Evolutionary conservation across 352 stramenopile species (phyloP).

Genomic region (Globisporangium solare): DNA sequence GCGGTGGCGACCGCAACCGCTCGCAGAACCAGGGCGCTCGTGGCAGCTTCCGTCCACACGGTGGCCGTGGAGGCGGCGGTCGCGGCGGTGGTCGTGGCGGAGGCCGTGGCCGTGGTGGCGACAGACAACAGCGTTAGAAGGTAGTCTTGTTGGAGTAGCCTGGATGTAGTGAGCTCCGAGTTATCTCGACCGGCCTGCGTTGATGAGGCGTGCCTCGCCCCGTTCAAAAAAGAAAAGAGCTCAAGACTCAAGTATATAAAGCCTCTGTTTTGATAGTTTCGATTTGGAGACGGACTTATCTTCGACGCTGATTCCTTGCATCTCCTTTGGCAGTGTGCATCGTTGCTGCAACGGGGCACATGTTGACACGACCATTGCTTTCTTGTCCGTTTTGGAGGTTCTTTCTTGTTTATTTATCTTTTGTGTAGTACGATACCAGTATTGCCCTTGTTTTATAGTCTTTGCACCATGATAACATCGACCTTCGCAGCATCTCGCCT

Average conservation of each 20-base stretch:
- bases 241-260: conserved; percentile 10
- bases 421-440: not conserved
- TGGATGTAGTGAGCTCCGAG: conserved; percentile 7
- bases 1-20: conserved; percentile 26
- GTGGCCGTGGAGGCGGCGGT: conserved; percentile 41
- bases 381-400: too few relatives aligned
- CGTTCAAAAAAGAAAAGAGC: conserved; percentile 6
- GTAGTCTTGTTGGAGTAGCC: conserved; percentile 13
- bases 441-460: not conserved
- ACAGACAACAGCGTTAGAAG: conserved; percentile 41
- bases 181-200: conserved; percentile 1
- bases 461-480: not conserved
- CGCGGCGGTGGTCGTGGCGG: conserved; percentile 32
- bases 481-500: not conserved
- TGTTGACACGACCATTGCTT: too few relatives aligned
- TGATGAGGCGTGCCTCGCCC: not conserved
- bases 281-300: not conserved
- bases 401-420: not conserved
- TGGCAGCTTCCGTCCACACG: conserved; percentile 42
- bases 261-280: conserved; percentile 14
- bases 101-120: conserved; percentile 28
- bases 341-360: too few relatives aligned
- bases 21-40: conserved; percentile 24
- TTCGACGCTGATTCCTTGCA: not conserved
- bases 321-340: not conserved